Base-by-base conservation (phyloP, 192 early-diverging fungal species). In the Backusella mclennaniae region DNA sequence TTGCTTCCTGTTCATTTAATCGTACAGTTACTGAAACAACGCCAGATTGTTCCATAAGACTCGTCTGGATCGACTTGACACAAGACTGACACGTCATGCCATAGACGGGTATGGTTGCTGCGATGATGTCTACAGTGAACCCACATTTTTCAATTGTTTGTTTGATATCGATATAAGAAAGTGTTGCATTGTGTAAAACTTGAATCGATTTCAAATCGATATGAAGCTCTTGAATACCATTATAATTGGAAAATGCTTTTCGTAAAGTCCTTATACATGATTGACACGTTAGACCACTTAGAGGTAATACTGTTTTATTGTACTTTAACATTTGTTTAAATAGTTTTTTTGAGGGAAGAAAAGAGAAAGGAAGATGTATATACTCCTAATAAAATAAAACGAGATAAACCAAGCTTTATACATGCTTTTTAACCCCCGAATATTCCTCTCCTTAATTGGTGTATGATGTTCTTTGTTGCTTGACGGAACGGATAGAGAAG, bases 61-160 rank as follows among this genome's bases (percentile, higher is more conserved):
- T 89, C 17, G 69, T 82, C 15, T 88, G 92, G 53, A 95, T 88
- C 1, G 92, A 87, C 7, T 87, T 88, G 15, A 95, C 95, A 67
- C 95, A 96, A 11, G 93, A 92, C 2, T 89, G 87, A 68, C 96
- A 98, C 5, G 95, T 95, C 91, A 98, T 93, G 4, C 97, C 97
- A 6, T 85, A 77, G 46, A 96, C 85, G 26, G 87, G 78, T 78
- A 59, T 41, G 4, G 17, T 21, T 46, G 41, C 19, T 15, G 70
- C 52, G 0, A 72, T 46, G 19, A 79, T 2, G 26, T 85, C 85
- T 0, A 88, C 92, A 11, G 88, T 84, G 71, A 93, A 94, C 6
- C 92, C 93, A 67, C 87, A 86, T 68, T 90, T 87, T 78, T 93
- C 89, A 35, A 94, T 89, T 15, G 88, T 85, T 33, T 76, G 79